Percentiles rank a stretch among this genome's conserved stretches.
Evolutionary conservation across 495 filamentous ascomycete genomes (phyloP).

Genomic region (Aspergillus panamensis): DNA sequence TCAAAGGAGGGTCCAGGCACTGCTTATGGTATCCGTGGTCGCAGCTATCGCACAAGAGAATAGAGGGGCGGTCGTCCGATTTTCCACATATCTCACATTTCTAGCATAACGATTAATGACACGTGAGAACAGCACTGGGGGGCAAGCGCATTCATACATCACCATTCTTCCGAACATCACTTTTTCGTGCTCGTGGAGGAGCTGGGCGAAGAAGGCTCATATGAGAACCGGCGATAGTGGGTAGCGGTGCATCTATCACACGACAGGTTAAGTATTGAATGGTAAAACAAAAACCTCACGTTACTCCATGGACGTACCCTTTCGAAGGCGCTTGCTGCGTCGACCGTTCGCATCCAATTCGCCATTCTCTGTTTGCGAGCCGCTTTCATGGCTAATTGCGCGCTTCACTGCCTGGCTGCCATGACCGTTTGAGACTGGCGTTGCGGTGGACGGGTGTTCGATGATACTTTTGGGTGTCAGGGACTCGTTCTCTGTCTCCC

Average conservation of each 20-base stretch:
- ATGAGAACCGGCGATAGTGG: constrained; percentile 91
- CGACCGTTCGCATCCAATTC: constrained; percentile 69
- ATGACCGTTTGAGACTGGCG: constrained; percentile 55
- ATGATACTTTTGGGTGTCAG: constrained; percentile 40
- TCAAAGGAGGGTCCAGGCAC: constrained; percentile 86
- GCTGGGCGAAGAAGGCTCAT: constrained; percentile 91
- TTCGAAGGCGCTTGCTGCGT: constrained; percentile 89
- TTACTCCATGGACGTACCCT: constrained; percentile 59
- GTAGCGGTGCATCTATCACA: constrained; percentile 64
- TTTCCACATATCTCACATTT: constrained; percentile 86
- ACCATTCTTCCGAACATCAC: constrained; percentile 62
- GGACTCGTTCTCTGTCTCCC: constrained; percentile 47
- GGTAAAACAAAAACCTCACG: neutral
- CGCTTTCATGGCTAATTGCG: constrained; percentile 72
- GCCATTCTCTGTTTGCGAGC: constrained; percentile 58
- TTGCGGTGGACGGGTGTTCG: constrained; percentile 37
- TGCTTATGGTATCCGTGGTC: constrained; percentile 83
- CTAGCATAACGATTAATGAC: constrained; percentile 37
- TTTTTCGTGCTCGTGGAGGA: constrained; percentile 66
- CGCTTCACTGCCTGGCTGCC: constrained; percentile 67
- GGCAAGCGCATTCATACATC: constrained; percentile 55
- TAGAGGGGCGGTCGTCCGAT: constrained; percentile 63
- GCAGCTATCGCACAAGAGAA: constrained; percentile 90
- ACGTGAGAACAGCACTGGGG: neutral
- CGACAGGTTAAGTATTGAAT: constrained; percentile 6